These are phyloP conservation scores for Diutina scorzettiae DNA, from an alignment of 1,139 yeast species.

Conservation along the genomic window DNA sequence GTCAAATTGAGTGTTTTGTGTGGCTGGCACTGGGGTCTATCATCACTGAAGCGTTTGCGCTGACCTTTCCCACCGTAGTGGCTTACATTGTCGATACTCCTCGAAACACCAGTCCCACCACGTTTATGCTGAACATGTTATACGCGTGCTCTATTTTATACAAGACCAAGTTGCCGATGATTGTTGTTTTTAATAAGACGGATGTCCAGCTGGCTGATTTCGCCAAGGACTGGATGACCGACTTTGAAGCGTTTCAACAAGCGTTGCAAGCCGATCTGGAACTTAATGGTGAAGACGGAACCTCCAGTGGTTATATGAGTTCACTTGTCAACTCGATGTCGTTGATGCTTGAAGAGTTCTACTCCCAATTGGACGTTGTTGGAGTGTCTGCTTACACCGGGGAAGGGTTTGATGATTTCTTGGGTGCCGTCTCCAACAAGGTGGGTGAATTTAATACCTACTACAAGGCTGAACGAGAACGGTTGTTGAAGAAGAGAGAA, in stretches of 20 bases:
- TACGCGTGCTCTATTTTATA: slow-evolving; percentile 95
- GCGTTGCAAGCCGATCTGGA: slow-evolving; percentile 58
- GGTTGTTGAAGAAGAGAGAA: slow-evolving; percentile 65
- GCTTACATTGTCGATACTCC: slow-evolving; percentile 97
- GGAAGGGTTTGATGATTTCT: slow-evolving; percentile 83
- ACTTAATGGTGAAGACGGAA: slow-evolving; percentile 53
- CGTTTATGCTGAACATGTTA: slow-evolving; percentile 96
- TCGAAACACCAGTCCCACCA: slow-evolving; percentile 84
- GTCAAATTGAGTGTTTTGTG: slow-evolving; percentile 94
- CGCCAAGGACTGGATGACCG: slow-evolving; percentile 96
- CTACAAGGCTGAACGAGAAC: slow-evolving; percentile 79
- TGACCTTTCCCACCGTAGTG: slow-evolving; percentile 87
- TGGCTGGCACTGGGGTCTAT: slow-evolving; percentile 97
- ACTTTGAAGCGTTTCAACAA: slow-evolving; percentile 81
- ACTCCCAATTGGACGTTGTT: slow-evolving; percentile 84
- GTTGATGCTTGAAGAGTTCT: slow-evolving; percentile 90
- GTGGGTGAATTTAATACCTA: slow-evolving; percentile 78
- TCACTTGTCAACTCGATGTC: slow-evolving; percentile 92
- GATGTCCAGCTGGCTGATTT: slow-evolving; percentile 78
- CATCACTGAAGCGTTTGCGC: slow-evolving; percentile 93
- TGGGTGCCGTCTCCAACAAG: slow-evolving; percentile 72
- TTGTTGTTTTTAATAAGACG: slow-evolving; percentile 89
- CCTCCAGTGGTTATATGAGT: slow-evolving; percentile 88
- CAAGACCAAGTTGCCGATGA: slow-evolving; percentile 95
- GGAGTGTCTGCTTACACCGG: slow-evolving; percentile 90